phyloP scores from a whole-genome alignment of 495 filamentous ascomycete species.

The Rusavskia elegans region DNA sequence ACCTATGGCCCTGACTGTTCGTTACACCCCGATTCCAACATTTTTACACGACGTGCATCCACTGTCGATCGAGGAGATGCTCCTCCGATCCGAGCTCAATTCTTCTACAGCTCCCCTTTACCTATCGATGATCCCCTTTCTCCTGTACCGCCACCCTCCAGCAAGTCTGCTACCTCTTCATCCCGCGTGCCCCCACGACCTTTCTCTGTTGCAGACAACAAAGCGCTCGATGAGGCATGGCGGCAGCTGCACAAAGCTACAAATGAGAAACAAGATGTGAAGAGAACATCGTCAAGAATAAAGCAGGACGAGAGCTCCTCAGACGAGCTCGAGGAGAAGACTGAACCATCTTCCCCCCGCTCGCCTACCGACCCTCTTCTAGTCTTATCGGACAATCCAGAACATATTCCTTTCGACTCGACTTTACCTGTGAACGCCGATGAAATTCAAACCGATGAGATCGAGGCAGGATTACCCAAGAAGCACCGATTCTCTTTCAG shows the following conservation, averaged over 20 bases:
- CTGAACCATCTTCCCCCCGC: not conserved
- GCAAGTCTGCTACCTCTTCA: constrained; percentile 25
- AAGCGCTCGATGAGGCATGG: constrained; percentile 61
- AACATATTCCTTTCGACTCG: constrained; percentile 9
- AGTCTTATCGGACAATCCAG: constrained; percentile 9
- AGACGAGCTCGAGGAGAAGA: not conserved
- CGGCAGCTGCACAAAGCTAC: constrained; percentile 28
- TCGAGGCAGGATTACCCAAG: not conserved
- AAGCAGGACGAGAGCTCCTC: not conserved
- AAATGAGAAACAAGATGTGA: not conserved
- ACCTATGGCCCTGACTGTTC: constrained; percentile 39
- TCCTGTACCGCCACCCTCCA: constrained; percentile 39
- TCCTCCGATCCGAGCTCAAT: constrained; percentile 47
- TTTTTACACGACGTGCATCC: constrained; percentile 16
- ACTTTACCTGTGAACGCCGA: constrained; percentile 8
- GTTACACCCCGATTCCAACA: constrained; percentile 24
- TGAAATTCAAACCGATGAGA: constrained; percentile 8
- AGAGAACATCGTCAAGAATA: not conserved
- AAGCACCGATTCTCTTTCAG: constrained; percentile 11
- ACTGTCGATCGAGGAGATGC: constrained; percentile 15
- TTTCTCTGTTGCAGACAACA: constrained; percentile 61
- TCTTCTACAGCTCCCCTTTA: constrained; percentile 63
- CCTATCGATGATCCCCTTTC: constrained; percentile 75
- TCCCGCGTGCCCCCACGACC: constrained; percentile 50
- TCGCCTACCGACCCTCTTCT: constrained; percentile 4